Percentiles rank a stretch among this genome's conserved stretches.
Conservation (phyloP, 768 basidiomycete species). For the Kwoniella mangroviensis region DNA sequence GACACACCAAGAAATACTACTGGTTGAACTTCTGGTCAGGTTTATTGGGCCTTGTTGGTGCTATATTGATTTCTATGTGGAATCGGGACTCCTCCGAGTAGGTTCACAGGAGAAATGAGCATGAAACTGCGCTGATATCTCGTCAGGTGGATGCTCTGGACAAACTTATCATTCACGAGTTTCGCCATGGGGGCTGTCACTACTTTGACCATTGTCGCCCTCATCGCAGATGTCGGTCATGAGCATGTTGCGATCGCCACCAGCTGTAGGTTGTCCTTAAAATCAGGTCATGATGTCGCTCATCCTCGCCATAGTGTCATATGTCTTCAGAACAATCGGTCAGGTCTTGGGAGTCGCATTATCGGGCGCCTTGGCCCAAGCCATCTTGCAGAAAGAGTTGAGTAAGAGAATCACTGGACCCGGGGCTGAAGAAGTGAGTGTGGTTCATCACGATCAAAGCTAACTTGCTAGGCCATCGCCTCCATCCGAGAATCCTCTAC, state of each 20-base stretch:
- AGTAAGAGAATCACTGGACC: conserved; percentile 76
- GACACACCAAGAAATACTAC: conserved; percentile 79
- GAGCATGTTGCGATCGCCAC: conserved; percentile 74
- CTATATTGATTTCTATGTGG: conserved; percentile 67
- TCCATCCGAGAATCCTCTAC: conserved; percentile 54
- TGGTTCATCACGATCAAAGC: conserved; percentile 7
- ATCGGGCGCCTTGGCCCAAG: conserved; percentile 81
- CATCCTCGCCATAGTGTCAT: conserved; percentile 70
- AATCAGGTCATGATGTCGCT: no score
- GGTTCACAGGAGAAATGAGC: conserved; percentile 28
- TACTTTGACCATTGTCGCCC: conserved; percentile 61
- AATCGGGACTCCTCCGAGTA: conserved; percentile 61
- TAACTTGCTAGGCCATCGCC: conserved; percentile 43
- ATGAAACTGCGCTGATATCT: no score
- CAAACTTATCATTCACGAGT: conserved; percentile 24
- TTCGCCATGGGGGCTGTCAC: conserved; percentile 36
- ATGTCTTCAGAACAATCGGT: conserved; percentile 89
- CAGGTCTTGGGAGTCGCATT: conserved; percentile 94
- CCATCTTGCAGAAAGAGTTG: conserved; percentile 72
- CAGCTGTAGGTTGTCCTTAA: conserved; percentile 76
- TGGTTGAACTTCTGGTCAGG: conserved; percentile 67
- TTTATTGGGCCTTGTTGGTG: conserved; percentile 63
- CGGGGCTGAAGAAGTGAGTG: conserved; percentile 61
- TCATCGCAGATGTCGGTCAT: conserved; percentile 79
- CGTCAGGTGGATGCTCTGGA: conserved; percentile 23